A percentile compares a stretch with the other conserved stretches of the same genome.
These are phyloP conservation scores for Colletotrichum abscissum DNA, from an alignment of 2,329 filamentous ascomycete genomes.

Conservation along the genomic window DNA sequence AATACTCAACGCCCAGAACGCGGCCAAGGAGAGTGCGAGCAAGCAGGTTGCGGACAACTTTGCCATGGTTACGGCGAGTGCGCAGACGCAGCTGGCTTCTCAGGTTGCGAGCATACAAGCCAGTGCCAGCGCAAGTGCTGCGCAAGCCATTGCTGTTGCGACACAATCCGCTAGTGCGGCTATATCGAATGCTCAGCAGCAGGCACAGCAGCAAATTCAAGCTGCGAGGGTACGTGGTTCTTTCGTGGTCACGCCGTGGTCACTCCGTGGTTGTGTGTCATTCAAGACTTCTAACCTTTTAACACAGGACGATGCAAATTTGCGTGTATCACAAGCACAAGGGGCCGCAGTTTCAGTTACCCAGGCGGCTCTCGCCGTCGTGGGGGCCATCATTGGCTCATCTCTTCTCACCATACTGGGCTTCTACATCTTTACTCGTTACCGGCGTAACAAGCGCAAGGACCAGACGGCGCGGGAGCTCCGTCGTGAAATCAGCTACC, in stretches of 20 bases:
- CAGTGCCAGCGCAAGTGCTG: constrained; percentile 37
- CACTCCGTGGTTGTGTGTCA: neutral
- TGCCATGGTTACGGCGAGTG: constrained; percentile 42
- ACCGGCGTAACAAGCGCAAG: constrained; percentile 39
- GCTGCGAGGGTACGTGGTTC: constrained; percentile 21
- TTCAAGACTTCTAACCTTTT: neutral
- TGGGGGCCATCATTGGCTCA: constrained; percentile 54
- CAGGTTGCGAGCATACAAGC: constrained; percentile 40
- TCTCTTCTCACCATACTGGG: constrained; percentile 51
- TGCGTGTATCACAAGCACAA: constrained; percentile 47
- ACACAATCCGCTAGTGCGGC: constrained; percentile 39
- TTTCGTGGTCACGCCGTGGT: constrained; percentile 18
- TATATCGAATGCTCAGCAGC: constrained; percentile 35
- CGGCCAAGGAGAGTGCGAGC: constrained; percentile 39
- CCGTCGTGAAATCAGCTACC: constrained; percentile 38
- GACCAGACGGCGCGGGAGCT: constrained; percentile 7
- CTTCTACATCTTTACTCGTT: constrained; percentile 49
- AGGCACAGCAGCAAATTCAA: constrained; percentile 27
- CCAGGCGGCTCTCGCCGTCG: constrained; percentile 54
- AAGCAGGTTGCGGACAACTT: constrained; percentile 36
- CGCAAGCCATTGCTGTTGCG: constrained; percentile 42
- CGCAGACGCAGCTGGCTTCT: constrained; percentile 42
- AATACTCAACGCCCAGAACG: constrained; percentile 37
- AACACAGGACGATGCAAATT: constrained; percentile 41
- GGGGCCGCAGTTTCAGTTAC: constrained; percentile 53